phyloP scores from a whole-genome alignment of 2,329 filamentous ascomycete genomes.

The Pseudocercospora eumusae region DNA sequence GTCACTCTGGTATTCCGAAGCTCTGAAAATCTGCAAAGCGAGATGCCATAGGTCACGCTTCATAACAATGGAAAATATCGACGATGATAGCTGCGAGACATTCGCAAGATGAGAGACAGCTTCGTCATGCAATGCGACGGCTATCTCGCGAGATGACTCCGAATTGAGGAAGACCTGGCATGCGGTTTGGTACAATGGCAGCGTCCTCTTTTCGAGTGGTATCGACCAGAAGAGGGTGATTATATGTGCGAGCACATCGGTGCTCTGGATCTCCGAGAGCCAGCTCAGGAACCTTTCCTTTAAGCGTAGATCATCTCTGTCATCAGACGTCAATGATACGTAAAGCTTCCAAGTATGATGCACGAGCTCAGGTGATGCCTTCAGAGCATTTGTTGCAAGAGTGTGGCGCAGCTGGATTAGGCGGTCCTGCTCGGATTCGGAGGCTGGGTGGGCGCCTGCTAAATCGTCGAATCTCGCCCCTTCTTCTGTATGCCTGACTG shows the following conservation, averaged over 20 bases:
- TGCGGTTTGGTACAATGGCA: slow-evolving; percentile 30
- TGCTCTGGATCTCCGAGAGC: slow-evolving; percentile 25
- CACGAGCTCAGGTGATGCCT: not conserved
- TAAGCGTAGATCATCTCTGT: slow-evolving; percentile 28
- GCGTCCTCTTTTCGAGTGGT: slow-evolving; percentile 23
- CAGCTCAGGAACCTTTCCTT: slow-evolving; percentile 35
- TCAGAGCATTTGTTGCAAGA: not conserved
- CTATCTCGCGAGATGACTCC: slow-evolving; percentile 10
- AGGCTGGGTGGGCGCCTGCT: not conserved
- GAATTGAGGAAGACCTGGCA: slow-evolving; percentile 25
- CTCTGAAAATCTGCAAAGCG: not conserved
- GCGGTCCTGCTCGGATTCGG: not conserved
- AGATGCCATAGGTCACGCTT: not conserved
- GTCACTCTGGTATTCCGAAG: not conserved
- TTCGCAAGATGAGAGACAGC: slow-evolving; percentile 32
- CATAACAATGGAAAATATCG: slow-evolving; percentile 9
- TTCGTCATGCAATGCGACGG: slow-evolving; percentile 31
- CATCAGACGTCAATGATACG: slow-evolving; percentile 31
- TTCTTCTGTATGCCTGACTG: not conserved
- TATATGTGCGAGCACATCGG: slow-evolving; percentile 28
- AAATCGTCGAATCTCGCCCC: not conserved
- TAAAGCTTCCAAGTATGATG: slow-evolving; percentile 43
- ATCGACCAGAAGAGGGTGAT: slow-evolving; percentile 33
- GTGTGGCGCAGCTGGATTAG: slow-evolving; percentile 13
- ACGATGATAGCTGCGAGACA: slow-evolving; percentile 12